Conservation (phyloP, 2,329 filamentous ascomycete genomes). For the Aspergillus cejpii region DNA sequence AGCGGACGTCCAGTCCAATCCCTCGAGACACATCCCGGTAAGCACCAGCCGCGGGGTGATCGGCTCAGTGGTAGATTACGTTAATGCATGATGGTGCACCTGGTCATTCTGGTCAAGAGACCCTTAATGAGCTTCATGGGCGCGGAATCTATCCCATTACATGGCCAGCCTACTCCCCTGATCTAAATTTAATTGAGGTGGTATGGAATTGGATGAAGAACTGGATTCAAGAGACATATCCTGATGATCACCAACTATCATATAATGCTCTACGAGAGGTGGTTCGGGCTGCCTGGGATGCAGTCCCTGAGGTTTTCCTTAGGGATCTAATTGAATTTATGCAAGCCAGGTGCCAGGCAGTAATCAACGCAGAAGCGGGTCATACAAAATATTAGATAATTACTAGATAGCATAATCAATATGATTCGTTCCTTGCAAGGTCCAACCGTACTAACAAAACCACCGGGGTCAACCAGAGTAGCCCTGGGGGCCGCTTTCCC, state of each 20-base stretch:
- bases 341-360: conserved; percentile 5
- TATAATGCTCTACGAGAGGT: conserved; percentile 4
- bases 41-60: too few species aligned
- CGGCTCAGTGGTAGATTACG: too few species aligned
- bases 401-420: not conserved
- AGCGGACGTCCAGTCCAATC: too few species aligned
- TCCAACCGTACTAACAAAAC: not conserved
- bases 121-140: not conserved
- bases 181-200: conserved; percentile 10
- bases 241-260: conserved; percentile 1
- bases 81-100: not conserved
- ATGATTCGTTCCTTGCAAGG: not conserved
- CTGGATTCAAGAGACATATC: conserved; percentile 4
- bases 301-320: conserved; percentile 1
- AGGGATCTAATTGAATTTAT: conserved; percentile 4
- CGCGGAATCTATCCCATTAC: not conserved
- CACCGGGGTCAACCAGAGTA: too few species aligned
- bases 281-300: conserved; percentile 3
- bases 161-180: conserved; percentile 7
- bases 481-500: too few species aligned
- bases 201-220: conserved; percentile 10
- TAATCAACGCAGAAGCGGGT: conserved; percentile 4
- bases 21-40: too few species aligned
- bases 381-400: conserved; percentile 3
- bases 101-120: not conserved